Base-by-base conservation (phyloP, 371 early-diverging fungal genomes). In the Cokeromyces recurvatus region DNA sequence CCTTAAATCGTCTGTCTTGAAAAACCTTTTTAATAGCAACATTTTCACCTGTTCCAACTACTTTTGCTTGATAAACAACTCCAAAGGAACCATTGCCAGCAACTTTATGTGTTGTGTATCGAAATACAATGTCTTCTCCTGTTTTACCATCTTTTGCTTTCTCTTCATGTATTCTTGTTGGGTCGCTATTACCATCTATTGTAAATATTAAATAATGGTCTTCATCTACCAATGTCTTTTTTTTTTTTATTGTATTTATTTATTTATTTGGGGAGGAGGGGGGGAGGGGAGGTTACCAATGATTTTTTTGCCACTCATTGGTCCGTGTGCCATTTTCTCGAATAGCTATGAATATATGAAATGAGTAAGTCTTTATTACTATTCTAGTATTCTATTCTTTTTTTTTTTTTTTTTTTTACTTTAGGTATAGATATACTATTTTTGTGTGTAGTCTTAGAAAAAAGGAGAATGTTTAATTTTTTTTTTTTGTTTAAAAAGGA, bases 21-120 rank as follows among this genome's bases (percentile, higher is more conserved):
- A 93, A 70, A 4, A 97, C 97, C 69, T 93, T 93, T 70, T 97
- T 97, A 45, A 97, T 92, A 49, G 97, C 97, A 10, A 84, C 84
- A 34, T 77, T 77, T 58, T 94, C 92, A 32, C 81, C 79, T 32
- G 82, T 74, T 45, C 82, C 79, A 16, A 88, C 69, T n/a, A 94
- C 68, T 64, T 90, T 87, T 24, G 95, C 97, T 73, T 92, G 92
- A 64, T 89, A 94, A 11, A 97, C 97, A 10, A 95, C 95, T 32
- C 97, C 97, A 70, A 97, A 97, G 19, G 94, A 91, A 11, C 97
- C 97, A 61, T 93, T 94, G 40, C 97, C 97, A 32, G 93, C 79
- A 27, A 92, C 86, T 59, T 91, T 90, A 67, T 82, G 84, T 55
- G 89, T 90, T 15, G 91, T 88, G 65, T 94, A 96, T 24, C 79